Evolutionary conservation across 2,329 filamentous ascomycete genomes (phyloP).

Genomic region (Stemphylium lycopersici): DNA sequence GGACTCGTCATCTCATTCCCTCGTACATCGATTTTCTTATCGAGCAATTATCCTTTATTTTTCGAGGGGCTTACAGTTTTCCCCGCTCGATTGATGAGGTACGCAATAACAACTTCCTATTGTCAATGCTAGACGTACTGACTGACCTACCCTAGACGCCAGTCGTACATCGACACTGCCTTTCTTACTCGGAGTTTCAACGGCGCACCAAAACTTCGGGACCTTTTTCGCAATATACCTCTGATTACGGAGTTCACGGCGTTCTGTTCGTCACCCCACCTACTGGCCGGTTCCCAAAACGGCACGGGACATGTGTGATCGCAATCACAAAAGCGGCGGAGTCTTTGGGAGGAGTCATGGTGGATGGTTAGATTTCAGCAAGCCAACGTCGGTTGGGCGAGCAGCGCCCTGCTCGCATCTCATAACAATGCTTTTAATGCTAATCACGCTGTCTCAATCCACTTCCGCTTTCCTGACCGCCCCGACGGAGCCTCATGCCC

Average conservation of each 20-base stretch:
- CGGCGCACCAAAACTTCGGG: conserved; percentile 10
- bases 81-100: conserved; percentile 7
- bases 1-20: background rate
- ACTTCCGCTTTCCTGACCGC: conserved; percentile 28
- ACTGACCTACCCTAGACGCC: conserved; percentile 4
- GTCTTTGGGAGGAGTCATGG: conserved; percentile 22
- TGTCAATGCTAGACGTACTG: background rate
- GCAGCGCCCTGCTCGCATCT: conserved; percentile 22
- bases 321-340: conserved; percentile 24
- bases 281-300: conserved; percentile 17
- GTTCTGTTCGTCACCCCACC: conserved; percentile 23
- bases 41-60: background rate
- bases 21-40: background rate
- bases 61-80: background rate
- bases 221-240: conserved; percentile 34
- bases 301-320: conserved; percentile 23
- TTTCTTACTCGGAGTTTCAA: conserved; percentile 16
- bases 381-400: conserved; percentile 17
- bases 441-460: conserved; percentile 41
- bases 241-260: conserved; percentile 37
- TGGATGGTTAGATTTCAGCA: conserved; percentile 12
- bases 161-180: conserved; percentile 5
- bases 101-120: background rate
- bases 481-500: conserved; percentile 21
- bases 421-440: conserved; percentile 40